phyloP scores from a whole-genome alignment of 176 grass and related monocot genomes.

The Musa acuminata region DNA sequence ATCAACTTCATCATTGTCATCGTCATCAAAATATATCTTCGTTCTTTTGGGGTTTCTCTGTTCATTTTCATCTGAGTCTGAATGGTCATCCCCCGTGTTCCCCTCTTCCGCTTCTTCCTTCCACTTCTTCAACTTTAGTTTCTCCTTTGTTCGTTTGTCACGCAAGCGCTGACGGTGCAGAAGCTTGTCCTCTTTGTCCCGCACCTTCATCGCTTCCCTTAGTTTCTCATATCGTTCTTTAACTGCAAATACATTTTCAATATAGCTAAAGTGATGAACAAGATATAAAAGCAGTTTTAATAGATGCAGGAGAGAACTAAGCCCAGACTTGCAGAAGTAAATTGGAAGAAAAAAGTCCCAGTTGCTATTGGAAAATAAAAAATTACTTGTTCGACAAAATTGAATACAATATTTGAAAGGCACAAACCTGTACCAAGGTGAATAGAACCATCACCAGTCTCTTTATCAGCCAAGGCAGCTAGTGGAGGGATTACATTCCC shows the following conservation, averaged over 20 bases:
- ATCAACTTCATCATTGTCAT: slow-evolving; percentile 23
- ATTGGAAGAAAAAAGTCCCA: not conserved
- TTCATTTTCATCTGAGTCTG: slow-evolving; percentile 32
- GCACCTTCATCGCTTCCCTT: slow-evolving; percentile 55
- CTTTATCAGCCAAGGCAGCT: slow-evolving; percentile 50
- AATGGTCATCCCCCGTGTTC: slow-evolving; percentile 24
- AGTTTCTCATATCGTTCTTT: slow-evolving; percentile 59
- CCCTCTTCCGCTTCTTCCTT: slow-evolving; percentile 41
- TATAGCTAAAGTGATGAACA: not conserved
- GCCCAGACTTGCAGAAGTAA: too few species aligned
- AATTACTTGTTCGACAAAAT: not conserved
- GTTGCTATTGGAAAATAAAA: too few species aligned
- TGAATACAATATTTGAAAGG: not conserved
- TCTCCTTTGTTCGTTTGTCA: slow-evolving; percentile 62
- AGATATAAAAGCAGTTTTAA: not conserved
- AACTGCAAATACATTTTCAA: slow-evolving; percentile 31
- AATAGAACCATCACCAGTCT: slow-evolving; percentile 35
- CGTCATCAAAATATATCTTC: slow-evolving; percentile 56
- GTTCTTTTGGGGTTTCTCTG: slow-evolving; percentile 27
- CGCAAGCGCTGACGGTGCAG: slow-evolving; percentile 49
- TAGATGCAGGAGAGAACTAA: too few species aligned
- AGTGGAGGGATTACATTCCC: slow-evolving; percentile 61
- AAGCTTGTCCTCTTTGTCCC: slow-evolving; percentile 86
- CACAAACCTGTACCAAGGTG: slow-evolving; percentile 49
- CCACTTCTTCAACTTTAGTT: slow-evolving; percentile 70